Percentiles rank a stretch among this genome's conserved stretches.
These are phyloP conservation scores for Fusarium keratoplasticum DNA, from an alignment of 2,329 filamentous ascomycete species.

Conservation along the genomic window DNA sequence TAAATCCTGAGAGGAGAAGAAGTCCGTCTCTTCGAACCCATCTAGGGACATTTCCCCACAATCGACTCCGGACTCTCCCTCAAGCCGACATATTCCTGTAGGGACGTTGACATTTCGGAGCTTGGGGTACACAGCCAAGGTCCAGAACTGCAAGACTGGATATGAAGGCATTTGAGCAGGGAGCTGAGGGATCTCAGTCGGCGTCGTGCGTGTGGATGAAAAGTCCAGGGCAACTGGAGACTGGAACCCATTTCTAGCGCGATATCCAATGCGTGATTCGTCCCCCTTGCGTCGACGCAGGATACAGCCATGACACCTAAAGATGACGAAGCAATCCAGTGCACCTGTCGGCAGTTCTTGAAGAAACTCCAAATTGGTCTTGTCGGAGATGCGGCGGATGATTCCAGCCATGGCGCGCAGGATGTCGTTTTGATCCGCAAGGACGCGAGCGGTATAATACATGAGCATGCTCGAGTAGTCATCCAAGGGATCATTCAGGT, in stretches of 20 bases:
- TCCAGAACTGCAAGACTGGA: slow-evolving; percentile 29
- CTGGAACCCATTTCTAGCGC: neutral
- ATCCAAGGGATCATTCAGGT: neutral
- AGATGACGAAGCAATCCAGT: slow-evolving; percentile 10
- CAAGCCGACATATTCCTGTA: neutral
- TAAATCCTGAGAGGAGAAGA: neutral
- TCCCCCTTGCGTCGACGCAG: neutral
- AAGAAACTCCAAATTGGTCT: neutral
- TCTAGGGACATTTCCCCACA: neutral
- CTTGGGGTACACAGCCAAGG: neutral
- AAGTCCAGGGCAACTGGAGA: neutral
- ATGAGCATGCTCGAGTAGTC: slow-evolving; percentile 3
- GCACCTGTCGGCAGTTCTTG: neutral
- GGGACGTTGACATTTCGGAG: neutral
- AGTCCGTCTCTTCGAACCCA: neutral
- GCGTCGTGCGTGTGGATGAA: neutral
- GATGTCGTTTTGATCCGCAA: slow-evolving; percentile 12
- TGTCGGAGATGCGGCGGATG: neutral
- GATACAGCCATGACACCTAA: fast-evolving
- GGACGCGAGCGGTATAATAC: slow-evolving; percentile 1
- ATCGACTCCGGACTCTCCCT: neutral
- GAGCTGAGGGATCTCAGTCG: neutral
- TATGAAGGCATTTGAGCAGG: neutral
- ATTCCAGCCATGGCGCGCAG: slow-evolving; percentile 9
- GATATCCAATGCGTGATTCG: neutral